A percentile compares a stretch with the other conserved stretches of the same genome.
Evolutionary conservation across 805 yeast species (phyloP).

Genomic region (Yamadazyma akitaensis): DNA sequence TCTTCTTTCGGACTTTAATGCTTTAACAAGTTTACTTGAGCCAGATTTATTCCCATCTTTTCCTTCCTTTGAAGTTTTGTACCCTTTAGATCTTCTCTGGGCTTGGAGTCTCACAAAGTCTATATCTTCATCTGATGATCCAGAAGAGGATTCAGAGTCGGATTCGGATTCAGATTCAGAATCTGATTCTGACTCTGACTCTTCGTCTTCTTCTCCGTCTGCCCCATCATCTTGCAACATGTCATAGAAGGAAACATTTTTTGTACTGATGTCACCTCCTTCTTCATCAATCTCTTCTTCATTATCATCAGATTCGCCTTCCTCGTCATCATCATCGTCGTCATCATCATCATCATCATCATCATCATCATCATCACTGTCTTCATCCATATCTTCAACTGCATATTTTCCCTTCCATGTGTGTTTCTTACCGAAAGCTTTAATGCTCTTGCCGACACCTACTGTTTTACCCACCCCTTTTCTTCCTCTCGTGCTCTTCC

Average conservation of each 20-base stretch:
- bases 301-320: constrained; percentile 8
- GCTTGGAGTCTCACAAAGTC: constrained; percentile 73
- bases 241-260: constrained; percentile 1
- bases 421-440: constrained; percentile 6
- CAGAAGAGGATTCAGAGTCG: constrained; percentile 28
- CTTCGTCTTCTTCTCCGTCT: constrained; percentile 15
- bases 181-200: constrained; percentile 24
- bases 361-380: constrained; percentile 14
- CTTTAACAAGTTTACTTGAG: not conserved
- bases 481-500: constrained; percentile 1
- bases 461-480: constrained; percentile 3
- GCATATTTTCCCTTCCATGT: constrained; percentile 1
- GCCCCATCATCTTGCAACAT: constrained; percentile 7
- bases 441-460: constrained; percentile 8
- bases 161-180: constrained; percentile 37
- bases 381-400: not conserved
- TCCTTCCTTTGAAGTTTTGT: constrained; percentile 39
- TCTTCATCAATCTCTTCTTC: constrained; percentile 11
- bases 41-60: constrained; percentile 1
- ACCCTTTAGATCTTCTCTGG: constrained; percentile 55
- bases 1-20: constrained; percentile 3
- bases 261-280: constrained; percentile 10
- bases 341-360: constrained; percentile 17
- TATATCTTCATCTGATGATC: constrained; percentile 62
- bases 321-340: not conserved